A percentile compares a stretch with the other conserved stretches of the same genome.
Evolutionary conservation across 2,329 filamentous ascomycete species (phyloP).

Genomic region (Raffaelea arxii): DNA sequence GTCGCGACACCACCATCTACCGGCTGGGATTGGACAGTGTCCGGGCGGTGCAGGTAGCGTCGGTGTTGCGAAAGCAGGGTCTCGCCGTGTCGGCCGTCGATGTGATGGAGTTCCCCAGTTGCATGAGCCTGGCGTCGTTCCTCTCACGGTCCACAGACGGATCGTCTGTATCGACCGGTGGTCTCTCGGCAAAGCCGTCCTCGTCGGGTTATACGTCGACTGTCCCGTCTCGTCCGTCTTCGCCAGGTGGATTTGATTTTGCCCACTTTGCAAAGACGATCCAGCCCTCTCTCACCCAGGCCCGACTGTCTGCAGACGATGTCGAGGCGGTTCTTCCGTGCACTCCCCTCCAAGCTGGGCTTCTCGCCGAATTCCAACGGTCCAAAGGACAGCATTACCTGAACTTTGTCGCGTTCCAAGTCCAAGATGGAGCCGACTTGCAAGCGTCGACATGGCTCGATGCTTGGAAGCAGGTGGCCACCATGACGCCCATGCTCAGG

Average conservation of each 20-base stretch:
- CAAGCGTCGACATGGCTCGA: no score
- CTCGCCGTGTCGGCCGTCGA: slow-evolving; percentile 56
- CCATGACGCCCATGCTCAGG: slow-evolving; percentile 60
- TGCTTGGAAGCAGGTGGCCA: slow-evolving; percentile 50
- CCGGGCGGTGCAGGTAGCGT: slow-evolving; percentile 69
- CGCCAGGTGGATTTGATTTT: slow-evolving; percentile 25
- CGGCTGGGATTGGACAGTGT: slow-evolving; percentile 89
- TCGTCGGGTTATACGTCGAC: not conserved
- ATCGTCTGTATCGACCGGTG: not conserved
- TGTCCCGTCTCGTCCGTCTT: not conserved
- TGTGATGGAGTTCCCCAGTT: slow-evolving; percentile 56
- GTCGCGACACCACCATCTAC: slow-evolving; percentile 62
- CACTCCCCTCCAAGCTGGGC: slow-evolving; percentile 69
- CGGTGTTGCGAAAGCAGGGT: slow-evolving; percentile 50
- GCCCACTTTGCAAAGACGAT: slow-evolving; percentile 23
- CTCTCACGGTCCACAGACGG: not conserved
- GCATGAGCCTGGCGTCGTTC: slow-evolving; percentile 11
- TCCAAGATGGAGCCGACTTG: no score
- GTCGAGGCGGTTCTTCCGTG: slow-evolving; percentile 62
- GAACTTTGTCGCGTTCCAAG: slow-evolving; percentile 54
- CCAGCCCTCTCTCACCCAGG: slow-evolving; percentile 16
- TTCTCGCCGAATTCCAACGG: slow-evolving; percentile 64
- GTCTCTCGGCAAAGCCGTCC: slow-evolving; percentile 1
- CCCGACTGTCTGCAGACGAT: slow-evolving; percentile 6
- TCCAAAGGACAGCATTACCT: slow-evolving; percentile 63